Base-by-base conservation (phyloP, 2,329 filamentous ascomycete species). In the Penicillium janthinellum region DNA sequence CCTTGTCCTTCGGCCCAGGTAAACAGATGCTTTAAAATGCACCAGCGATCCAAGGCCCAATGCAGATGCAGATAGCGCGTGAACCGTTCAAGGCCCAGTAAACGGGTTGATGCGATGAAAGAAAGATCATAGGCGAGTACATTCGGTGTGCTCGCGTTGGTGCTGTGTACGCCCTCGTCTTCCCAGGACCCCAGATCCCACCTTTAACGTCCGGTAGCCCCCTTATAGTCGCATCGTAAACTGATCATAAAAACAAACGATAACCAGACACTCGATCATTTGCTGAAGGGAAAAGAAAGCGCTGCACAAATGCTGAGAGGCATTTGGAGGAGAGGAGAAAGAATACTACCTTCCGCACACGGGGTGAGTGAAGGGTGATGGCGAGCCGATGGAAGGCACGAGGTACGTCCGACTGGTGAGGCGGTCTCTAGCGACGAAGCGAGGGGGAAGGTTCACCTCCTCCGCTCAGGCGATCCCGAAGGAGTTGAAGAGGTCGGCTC, bases 401-500 rank as follows among this genome's bases (percentile, higher is more conserved):
- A 31, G 20, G 8, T 8, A 10, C 31, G 39, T 41, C 22, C 34
- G 2, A 28, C 45, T 42, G 5, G n/a, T 10, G 28, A 7, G 35
- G 35, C 28, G 22, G 49, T 48, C 34, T 7, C 41, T 66, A 69
- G 20, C 63, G 67, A 22, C 63, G 62, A 48, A 52, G 53, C 49
- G 57, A 50, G 10, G 56, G 28, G 15, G 44, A 31, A 22, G 38
- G 11, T 35, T 70, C 66, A 28, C 57, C 62, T 17, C 66, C 64
- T 34, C 67, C 62, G 54, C 60, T 61, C 25, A 75, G 66, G 42
- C 77, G 77, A 59, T 80, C 77, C 63, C 75, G 72, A 59, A 81
- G 71, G 54, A 80, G 73, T 62, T 77, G 69, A 50, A 78, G 72
- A 53, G 79, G 78, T 54, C 74, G 69, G 45, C 70, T 74, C 31